A percentile compares a stretch with the other conserved stretches of the same genome.
phyloP scores from a whole-genome alignment of 495 filamentous ascomycete genomes.

The Lasiosphaeriaceae sp. region DNA sequence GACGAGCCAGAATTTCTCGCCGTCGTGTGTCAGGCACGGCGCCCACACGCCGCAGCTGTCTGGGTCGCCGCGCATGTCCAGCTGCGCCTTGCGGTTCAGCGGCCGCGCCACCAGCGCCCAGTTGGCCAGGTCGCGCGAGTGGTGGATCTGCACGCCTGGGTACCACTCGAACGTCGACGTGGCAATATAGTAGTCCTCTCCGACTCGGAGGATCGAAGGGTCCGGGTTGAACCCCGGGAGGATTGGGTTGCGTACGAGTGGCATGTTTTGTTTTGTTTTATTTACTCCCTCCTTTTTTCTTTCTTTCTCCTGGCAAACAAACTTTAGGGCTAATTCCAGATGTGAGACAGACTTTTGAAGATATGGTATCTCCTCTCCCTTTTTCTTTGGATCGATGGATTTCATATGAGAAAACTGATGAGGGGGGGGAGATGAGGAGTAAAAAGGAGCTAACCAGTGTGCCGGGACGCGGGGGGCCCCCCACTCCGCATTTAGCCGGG shows the following conservation, averaged over 20 bases:
- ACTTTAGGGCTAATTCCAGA: not conserved
- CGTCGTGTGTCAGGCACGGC: conserved; percentile 57
- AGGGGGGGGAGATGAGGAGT: not conserved
- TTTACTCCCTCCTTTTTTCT: not conserved
- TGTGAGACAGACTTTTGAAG: not conserved
- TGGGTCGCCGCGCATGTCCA: conserved; percentile 57
- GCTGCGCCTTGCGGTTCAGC: conserved; percentile 54
- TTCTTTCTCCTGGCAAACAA: too few relatives aligned
- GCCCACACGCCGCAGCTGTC: conserved; percentile 62
- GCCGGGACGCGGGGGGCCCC: not conserved
- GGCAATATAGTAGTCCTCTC: conserved; percentile 58
- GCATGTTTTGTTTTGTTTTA: conserved; percentile 29
- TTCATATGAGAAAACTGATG: too few relatives aligned
- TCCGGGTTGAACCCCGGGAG: conserved; percentile 62
- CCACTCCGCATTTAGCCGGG: conserved; percentile 30
- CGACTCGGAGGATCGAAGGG: conserved; percentile 56
- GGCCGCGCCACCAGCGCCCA: conserved; percentile 58
- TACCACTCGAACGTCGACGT: conserved; percentile 63
- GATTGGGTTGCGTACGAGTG: conserved; percentile 53
- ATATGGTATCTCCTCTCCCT: not conserved
- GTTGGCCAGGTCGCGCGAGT: conserved; percentile 54
- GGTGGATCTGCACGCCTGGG: conserved; percentile 57
- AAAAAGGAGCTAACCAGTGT: not conserved
- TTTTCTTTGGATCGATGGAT: not conserved
- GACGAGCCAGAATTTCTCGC: conserved; percentile 54